Evolutionary conservation across 805 yeast species (phyloP), one percentile per base, ranked within the genome.

Genomic region (Hanseniaspora guilliermondii): DNA sequence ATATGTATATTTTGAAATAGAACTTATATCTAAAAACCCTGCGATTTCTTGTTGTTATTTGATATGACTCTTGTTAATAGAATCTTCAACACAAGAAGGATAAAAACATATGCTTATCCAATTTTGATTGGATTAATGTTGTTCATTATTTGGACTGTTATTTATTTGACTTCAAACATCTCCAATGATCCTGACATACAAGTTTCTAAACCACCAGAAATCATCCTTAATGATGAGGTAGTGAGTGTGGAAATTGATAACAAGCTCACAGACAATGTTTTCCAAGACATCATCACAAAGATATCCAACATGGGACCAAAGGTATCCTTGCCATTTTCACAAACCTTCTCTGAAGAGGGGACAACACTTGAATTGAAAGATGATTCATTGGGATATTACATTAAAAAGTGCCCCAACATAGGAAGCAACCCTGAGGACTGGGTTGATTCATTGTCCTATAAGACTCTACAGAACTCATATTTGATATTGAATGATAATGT

Each of bases 201-300:
- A 4, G 11, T 22, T 19, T 9, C 42, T 8, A 11, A 32, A 24
- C 33, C 32, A 2, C 32, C 40, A 5, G 42, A 49, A 16, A 22
- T 36, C 7, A 17, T 32, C 27, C 30, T 52, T 16, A 30, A 44
- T 37, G 55, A 52, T 27, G 55, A 52, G 32, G 55, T 52, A 4
- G 44, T 44, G 1, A 38, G 21, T 8, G 25, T 44, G 3, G 55
- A 44, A 16, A 4, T 6, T n/a, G 44, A 19, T 4, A 37, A 25
- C 27, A 39, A n/a, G 7, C 39, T 52, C 17, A 44, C 49, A 32
- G 55, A 52, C 37, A 52, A 52, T 14, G 27, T 52, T 4, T 52
- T 44, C 40, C 49, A 52, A 17, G 32, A 52, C 17, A 52, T 52
- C 14, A 21, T 52, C n/a, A 36, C n/a, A 2, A 36, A 27, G 17